phyloP scores from a whole-genome alignment of 208 protist genomes.

The Crithidia bombi region DNA sequence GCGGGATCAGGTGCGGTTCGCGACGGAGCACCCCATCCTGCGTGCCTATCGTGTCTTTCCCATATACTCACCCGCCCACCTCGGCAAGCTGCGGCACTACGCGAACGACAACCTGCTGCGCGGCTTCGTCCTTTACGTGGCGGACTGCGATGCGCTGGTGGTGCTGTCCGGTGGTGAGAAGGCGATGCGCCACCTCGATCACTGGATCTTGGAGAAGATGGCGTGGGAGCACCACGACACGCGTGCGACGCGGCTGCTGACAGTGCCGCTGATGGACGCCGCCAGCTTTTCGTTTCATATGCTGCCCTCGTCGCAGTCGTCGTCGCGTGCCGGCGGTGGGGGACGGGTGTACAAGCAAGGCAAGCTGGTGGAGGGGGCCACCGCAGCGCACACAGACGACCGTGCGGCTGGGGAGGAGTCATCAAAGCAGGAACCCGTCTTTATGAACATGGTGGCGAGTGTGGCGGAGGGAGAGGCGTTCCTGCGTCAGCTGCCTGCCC shows the following conservation, averaged over 20 bases:
- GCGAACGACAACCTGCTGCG: slow-evolving; percentile 82
- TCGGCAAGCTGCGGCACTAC: slow-evolving; percentile 76
- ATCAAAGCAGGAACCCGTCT: slow-evolving; percentile 46
- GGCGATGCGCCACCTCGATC: slow-evolving; percentile 76
- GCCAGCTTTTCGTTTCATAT: slow-evolving; percentile 67
- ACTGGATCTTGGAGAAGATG: slow-evolving; percentile 83
- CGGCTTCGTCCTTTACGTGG: slow-evolving; percentile 75
- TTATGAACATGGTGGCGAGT: slow-evolving; percentile 69
- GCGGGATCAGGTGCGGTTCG: slow-evolving; percentile 57
- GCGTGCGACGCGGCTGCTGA: slow-evolving; percentile 51
- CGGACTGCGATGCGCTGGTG: slow-evolving; percentile 63
- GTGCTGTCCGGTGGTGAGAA: slow-evolving; percentile 74
- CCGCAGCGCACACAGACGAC: neutral
- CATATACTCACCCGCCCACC: slow-evolving; percentile 57
- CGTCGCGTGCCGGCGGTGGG: neutral
- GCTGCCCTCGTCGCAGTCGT: slow-evolving; percentile 21
- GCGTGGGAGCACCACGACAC: slow-evolving; percentile 72
- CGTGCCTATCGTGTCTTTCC: slow-evolving; percentile 76
- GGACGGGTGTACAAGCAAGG: slow-evolving; percentile 17
- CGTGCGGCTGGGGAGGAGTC: neutral
- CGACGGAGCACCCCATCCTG: slow-evolving; percentile 61
- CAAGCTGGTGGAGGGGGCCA: slow-evolving; percentile 16
- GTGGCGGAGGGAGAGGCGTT: slow-evolving; percentile 72
- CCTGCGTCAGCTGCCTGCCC: slow-evolving; percentile 59
- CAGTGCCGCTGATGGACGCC: slow-evolving; percentile 59